These are phyloP conservation scores for Arthroderma uncinatum DNA, from an alignment of 2,329 filamentous ascomycete genomes.

Conservation along the genomic window DNA sequence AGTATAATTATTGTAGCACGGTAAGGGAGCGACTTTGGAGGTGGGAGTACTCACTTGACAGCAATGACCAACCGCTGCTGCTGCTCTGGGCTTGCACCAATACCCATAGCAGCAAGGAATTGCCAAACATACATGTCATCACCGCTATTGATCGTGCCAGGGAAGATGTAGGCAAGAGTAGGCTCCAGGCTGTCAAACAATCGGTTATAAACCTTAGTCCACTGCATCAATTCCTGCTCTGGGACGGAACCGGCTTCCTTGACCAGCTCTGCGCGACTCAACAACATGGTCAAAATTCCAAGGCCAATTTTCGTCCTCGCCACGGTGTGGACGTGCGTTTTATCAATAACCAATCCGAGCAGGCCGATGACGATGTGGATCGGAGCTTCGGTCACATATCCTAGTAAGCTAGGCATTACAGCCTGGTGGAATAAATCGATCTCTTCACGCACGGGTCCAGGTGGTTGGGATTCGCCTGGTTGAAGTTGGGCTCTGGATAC, in stretches of 20 bases:
- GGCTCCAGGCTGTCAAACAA: constrained; percentile 84
- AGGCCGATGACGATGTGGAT: constrained; percentile 86
- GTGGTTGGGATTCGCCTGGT: constrained; percentile 60
- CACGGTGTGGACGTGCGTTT: constrained; percentile 72
- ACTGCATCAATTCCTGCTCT: constrained; percentile 67
- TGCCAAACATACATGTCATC: constrained; percentile 98
- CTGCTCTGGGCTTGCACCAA: constrained; percentile 84
- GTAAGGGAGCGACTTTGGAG: not conserved
- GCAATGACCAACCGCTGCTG: constrained; percentile 89
- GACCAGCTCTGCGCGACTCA: constrained; percentile 85
- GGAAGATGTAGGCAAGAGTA: constrained; percentile 75
- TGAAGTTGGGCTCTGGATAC: constrained; percentile 67
- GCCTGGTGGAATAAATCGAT: constrained; percentile 81
- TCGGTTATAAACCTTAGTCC: constrained; percentile 70
- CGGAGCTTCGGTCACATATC: constrained; percentile 80
- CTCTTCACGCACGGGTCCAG: constrained; percentile 71
- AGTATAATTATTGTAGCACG: not conserved
- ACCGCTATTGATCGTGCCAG: constrained; percentile 74
- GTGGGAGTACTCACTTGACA: constrained; percentile 54
- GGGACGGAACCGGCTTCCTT: constrained; percentile 65
- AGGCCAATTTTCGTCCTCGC: constrained; percentile 79
- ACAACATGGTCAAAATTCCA: constrained; percentile 81
- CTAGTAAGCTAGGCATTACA: constrained; percentile 82
- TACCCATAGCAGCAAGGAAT: constrained; percentile 87
- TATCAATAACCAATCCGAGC: constrained; percentile 69